phyloP scores from a whole-genome alignment of 225 moss, liverwort and hornwort species.

The Polytrichum commune region DNA sequence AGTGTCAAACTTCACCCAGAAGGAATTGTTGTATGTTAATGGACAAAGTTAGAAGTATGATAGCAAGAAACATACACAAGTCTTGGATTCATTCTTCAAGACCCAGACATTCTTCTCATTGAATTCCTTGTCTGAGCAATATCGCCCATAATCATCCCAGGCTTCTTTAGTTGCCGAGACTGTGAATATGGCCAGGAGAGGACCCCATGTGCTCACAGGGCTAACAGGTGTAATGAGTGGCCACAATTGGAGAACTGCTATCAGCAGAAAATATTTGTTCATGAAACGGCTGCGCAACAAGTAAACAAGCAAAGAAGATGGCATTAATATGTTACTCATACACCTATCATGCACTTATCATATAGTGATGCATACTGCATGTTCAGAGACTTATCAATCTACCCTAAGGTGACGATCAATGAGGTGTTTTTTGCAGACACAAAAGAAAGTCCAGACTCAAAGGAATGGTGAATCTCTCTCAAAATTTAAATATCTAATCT shows the following conservation, averaged over 20 bases:
- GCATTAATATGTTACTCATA: not conserved
- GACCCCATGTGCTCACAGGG: constrained; percentile 99
- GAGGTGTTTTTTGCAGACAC: too few species aligned
- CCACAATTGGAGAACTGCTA: constrained; percentile 93
- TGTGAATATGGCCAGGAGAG: constrained; percentile 83
- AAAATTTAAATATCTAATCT: too few species aligned
- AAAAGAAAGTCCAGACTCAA: too few species aligned
- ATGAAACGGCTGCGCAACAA: constrained; percentile 85
- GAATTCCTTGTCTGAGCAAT: constrained; percentile 78
- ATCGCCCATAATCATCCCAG: constrained; percentile 93
- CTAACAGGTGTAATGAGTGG: constrained; percentile 96
- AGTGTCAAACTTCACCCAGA: too few species aligned
- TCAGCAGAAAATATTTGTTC: constrained; percentile 96
- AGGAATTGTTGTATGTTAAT: too few species aligned
- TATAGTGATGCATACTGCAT: too few species aligned
- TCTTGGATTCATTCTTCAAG: constrained; percentile 57
- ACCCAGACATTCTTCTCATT: constrained; percentile 81
- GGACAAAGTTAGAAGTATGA: not conserved
- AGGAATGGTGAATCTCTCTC: too few species aligned
- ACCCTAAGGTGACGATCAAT: too few species aligned
- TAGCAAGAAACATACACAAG: constrained; percentile 45
- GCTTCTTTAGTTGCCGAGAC: constrained; percentile 98
- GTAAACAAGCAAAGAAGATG: constrained; percentile 1
- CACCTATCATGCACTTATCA: too few species aligned
- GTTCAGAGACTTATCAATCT: too few species aligned